Percentiles rank a stretch among this genome's conserved stretches.
phyloP scores from a whole-genome alignment of 257 asterid genomes.

The Apocynum venetum region DNA sequence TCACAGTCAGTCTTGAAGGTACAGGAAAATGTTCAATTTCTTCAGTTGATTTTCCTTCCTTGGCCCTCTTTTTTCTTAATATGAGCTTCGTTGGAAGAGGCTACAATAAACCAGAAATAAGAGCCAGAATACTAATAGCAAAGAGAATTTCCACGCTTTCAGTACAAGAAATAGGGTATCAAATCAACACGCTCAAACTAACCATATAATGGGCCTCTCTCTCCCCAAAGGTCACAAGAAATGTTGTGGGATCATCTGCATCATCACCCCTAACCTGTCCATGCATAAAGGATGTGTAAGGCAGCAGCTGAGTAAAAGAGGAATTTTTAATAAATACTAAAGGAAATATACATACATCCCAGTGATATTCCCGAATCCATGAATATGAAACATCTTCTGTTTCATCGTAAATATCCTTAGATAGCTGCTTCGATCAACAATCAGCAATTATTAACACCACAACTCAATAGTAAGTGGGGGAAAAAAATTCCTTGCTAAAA shows the following conservation, averaged over 20 bases:
- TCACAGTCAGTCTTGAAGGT: conserved; percentile 65
- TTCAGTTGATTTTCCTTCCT: conserved; percentile 71
- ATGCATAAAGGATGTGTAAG: conserved; percentile 20
- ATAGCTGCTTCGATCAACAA: conserved; percentile 46
- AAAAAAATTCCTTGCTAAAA: not conserved
- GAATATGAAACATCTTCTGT: conserved; percentile 77
- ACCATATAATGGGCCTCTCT: conserved; percentile 66
- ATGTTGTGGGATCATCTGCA: conserved; percentile 78
- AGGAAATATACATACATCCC: conserved; percentile 60
- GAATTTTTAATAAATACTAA: conserved; percentile 6
- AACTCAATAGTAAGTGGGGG: not conserved
- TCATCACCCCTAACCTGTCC: conserved; percentile 78
- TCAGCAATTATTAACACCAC: not conserved
- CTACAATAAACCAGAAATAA: conserved; percentile 28
- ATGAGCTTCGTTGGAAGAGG: conserved; percentile 57
- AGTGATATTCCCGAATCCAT: conserved; percentile 93
- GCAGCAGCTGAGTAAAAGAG: conserved; percentile 15
- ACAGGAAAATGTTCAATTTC: conserved; percentile 75
- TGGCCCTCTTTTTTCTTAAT: conserved; percentile 75
- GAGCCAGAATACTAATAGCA: conserved; percentile 3
- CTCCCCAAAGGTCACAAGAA: conserved; percentile 66
- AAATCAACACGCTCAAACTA: conserved; percentile 7
- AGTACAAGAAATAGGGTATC: not conserved
- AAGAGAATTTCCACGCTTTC: not conserved
- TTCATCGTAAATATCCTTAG: conserved; percentile 83